Conservation (phyloP, 352 stramenopile species). For the Phytophthora pinifolia region DNA sequence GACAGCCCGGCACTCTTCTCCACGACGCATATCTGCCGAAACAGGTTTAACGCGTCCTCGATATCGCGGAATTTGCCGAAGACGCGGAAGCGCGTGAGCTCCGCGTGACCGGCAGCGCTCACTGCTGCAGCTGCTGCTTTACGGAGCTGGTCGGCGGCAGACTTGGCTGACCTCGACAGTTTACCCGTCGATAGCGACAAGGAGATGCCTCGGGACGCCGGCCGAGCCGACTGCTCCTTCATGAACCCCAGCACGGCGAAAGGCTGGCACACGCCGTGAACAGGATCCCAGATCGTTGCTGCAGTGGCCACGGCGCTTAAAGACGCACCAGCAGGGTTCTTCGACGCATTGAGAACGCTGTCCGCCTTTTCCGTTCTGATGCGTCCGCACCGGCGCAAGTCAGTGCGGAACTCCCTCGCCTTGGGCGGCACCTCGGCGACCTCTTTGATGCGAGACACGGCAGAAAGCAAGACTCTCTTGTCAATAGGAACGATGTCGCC, state of each 20-base stretch:
- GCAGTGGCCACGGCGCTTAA: background rate
- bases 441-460: slow-evolving; percentile 20
- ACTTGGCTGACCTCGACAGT: slow-evolving; percentile 24
- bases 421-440: background rate
- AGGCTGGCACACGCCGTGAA: slow-evolving; percentile 74
- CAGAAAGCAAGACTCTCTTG: slow-evolving; percentile 17
- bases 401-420: slow-evolving; percentile 15
- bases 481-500: background rate
- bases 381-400: slow-evolving; percentile 29
- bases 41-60: slow-evolving; percentile 60
- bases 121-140: slow-evolving; percentile 17
- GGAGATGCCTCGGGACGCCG: slow-evolving; percentile 9
- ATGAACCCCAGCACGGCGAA: slow-evolving; percentile 72
- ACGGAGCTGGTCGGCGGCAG: slow-evolving; percentile 23
- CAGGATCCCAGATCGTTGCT: slow-evolving; percentile 65
- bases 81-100: slow-evolving; percentile 63
- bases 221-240: slow-evolving; percentile 32
- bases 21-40: slow-evolving; percentile 60
- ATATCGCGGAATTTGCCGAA: slow-evolving; percentile 76
- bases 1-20: slow-evolving; percentile 34
- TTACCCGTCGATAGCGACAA: slow-evolving; percentile 20
- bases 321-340: slow-evolving; percentile 13
- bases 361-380: slow-evolving; percentile 39
- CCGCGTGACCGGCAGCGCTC: slow-evolving; percentile 1
- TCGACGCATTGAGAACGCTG: slow-evolving; percentile 16